A percentile compares a stretch with the other conserved stretches of the same genome.
Conservation (phyloP, 2,329 filamentous ascomycete genomes). For the Simplicillium aogashimaense region DNA sequence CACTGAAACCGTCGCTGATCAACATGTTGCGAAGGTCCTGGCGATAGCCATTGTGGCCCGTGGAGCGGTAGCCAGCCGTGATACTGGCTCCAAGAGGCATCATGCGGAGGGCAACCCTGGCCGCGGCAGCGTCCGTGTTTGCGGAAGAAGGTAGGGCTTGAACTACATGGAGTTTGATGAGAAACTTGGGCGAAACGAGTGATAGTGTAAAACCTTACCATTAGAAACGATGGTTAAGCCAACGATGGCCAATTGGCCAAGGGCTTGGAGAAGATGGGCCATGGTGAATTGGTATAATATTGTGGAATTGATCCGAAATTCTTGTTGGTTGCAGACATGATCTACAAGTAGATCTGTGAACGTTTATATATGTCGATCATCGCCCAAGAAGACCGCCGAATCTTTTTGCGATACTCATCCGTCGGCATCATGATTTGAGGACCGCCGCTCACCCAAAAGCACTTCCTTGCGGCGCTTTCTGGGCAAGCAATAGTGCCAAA, state of each 20-base stretch:
- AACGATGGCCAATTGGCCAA: slow-evolving; percentile 8
- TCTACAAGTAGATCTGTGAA: too few species aligned
- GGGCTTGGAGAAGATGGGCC: slow-evolving; percentile 6
- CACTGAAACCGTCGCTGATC: slow-evolving; percentile 15
- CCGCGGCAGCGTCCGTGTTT: background rate
- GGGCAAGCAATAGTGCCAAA: too few species aligned
- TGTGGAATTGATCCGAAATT: background rate
- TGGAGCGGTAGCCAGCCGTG: slow-evolving; percentile 21
- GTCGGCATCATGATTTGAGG: too few species aligned
- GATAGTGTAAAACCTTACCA: slow-evolving; percentile 4
- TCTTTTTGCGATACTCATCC: too few species aligned
- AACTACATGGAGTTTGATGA: background rate
- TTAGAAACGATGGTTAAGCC: slow-evolving; percentile 15
- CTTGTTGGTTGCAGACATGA: background rate
- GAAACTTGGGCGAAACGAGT: background rate
- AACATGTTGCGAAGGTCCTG: slow-evolving; percentile 18
- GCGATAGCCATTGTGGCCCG: slow-evolving; percentile 27
- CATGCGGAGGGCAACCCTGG: slow-evolving; percentile 24
- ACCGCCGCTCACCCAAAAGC: too few species aligned
- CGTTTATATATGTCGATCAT: too few species aligned
- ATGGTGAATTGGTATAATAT: slow-evolving; percentile 3
- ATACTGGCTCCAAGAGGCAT: slow-evolving; percentile 34
- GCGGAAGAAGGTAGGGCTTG: background rate
- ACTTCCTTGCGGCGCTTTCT: too few species aligned
- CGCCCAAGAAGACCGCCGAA: too few species aligned